Conservation (phyloP, 257 asterid genomes). For the Thymus mandschuricus region DNA sequence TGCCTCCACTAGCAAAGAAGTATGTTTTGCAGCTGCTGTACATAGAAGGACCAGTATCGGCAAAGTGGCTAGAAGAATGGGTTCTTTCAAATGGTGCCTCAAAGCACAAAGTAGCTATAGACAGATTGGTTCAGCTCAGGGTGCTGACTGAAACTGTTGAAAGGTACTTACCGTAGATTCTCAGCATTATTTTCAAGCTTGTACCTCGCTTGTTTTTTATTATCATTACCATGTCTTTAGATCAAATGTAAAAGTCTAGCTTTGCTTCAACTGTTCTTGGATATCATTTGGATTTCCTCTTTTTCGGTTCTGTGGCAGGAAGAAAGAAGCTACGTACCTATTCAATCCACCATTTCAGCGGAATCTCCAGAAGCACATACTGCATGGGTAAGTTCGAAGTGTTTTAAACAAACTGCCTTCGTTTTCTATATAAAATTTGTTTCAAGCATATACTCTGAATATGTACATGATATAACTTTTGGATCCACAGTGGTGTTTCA, state of each 20-base stretch:
- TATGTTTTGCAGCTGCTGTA: constrained; percentile 79
- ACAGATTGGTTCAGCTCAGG: constrained; percentile 83
- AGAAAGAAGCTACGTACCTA: constrained; percentile 72
- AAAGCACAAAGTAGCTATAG: constrained; percentile 88
- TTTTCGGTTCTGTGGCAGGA: constrained; percentile 54
- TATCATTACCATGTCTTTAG: background rate
- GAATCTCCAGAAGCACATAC: constrained; percentile 82
- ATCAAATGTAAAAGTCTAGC: background rate
- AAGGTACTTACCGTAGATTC: constrained; percentile 52
- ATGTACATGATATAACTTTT: constrained; percentile 34
- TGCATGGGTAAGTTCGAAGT: constrained; percentile 67
- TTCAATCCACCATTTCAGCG: constrained; percentile 74
- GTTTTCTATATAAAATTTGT: constrained; percentile 3
- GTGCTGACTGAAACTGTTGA: constrained; percentile 81
- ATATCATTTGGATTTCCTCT: constrained; percentile 27
- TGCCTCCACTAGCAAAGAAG: constrained; percentile 97
- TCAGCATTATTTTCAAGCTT: constrained; percentile 8
- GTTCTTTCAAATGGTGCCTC: constrained; percentile 81
- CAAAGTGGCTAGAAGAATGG: constrained; percentile 87
- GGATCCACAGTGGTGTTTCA: constrained; percentile 74
- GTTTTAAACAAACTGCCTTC: constrained; percentile 15
- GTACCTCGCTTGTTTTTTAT: background rate
- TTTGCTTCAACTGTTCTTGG: constrained; percentile 24
- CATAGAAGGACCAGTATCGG: constrained; percentile 69
- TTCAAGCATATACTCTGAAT: constrained; percentile 8